These are phyloP conservation scores for Tricholoma bakamatsutake DNA, from an alignment of 768 basidiomycete species.

Conservation along the genomic window DNA sequence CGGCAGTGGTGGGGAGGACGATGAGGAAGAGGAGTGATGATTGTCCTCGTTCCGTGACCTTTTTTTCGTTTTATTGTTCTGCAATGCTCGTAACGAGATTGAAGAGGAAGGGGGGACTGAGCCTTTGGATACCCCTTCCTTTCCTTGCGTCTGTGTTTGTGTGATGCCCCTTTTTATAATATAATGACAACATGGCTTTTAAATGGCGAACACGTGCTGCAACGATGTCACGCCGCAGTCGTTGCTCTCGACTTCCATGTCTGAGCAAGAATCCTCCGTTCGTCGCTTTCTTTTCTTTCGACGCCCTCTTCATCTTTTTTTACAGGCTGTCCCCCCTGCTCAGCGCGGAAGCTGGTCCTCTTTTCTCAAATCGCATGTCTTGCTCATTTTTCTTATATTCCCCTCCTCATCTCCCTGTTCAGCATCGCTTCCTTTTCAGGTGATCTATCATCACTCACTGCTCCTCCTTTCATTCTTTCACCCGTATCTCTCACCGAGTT, in stretches of 20 bases:
- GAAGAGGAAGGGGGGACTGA: not conserved
- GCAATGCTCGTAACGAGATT: not conserved
- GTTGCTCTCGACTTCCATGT: not conserved
- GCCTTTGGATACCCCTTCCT: not conserved
- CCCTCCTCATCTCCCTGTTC: constrained; percentile 6
- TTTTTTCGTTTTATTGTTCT: no score
- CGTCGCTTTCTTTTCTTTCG: not conserved
- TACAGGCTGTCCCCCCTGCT: constrained; percentile 68
- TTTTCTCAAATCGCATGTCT: constrained; percentile 82
- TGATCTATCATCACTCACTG: constrained; percentile 79
- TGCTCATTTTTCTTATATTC: not conserved
- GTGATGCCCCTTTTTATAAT: no score
- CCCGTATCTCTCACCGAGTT: constrained; percentile 90
- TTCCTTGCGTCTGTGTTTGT: not conserved
- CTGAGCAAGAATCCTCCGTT: not conserved
- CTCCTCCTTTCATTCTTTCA: constrained; percentile 88
- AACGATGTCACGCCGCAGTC: not conserved
- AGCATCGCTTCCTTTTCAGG: constrained; percentile 82
- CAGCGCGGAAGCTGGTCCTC: constrained; percentile 87
- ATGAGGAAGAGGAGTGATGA: constrained; percentile 16
- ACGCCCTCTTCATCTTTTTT: not conserved
- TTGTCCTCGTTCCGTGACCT: not conserved
- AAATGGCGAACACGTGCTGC: no score
- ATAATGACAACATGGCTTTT: not conserved
- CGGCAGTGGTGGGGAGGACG: constrained; percentile 27